Conservation (phyloP, 768 basidiomycete species). For the Amanita subjunquillea region DNA sequence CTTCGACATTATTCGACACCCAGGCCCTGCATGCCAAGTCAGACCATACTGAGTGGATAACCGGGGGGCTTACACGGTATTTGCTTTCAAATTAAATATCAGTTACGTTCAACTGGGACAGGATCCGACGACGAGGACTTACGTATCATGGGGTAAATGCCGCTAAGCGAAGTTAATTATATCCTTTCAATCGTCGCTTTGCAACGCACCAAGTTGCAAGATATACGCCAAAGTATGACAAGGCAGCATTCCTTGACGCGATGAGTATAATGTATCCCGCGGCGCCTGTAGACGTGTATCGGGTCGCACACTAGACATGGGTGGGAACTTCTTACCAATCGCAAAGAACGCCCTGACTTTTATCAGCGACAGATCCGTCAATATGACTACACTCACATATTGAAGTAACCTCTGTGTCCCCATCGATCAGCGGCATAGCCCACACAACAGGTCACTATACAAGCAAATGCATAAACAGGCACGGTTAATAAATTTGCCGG, state of each 20-base stretch:
- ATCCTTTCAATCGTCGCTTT: background rate
- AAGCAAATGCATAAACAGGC: conserved; percentile 65
- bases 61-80: conserved; percentile 35
- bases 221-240: conserved; percentile 67
- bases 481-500: conserved; percentile 69
- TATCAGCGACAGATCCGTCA: background rate
- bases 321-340: conserved; percentile 19
- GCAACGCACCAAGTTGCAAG: conserved; percentile 51
- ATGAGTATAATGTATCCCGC: conserved; percentile 67
- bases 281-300: conserved; percentile 24
- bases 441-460: conserved; percentile 52
- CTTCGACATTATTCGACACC: conserved; percentile 66
- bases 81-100: conserved; percentile 27
- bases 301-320: conserved; percentile 9
- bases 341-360: conserved; percentile 22
- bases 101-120: background rate
- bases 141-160: conserved; percentile 70
- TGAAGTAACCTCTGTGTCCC: conserved; percentile 51
- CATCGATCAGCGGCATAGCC: conserved; percentile 55
- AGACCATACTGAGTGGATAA: background rate
- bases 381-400: conserved; percentile 35
- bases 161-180: conserved; percentile 23
- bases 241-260: conserved; percentile 43
- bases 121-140: conserved; percentile 16
- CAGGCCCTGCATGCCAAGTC: conserved; percentile 26